These are phyloP conservation scores for Chrysanthemum seticuspe DNA, from an alignment of 129 eudicot species.

Conservation along the genomic window DNA sequence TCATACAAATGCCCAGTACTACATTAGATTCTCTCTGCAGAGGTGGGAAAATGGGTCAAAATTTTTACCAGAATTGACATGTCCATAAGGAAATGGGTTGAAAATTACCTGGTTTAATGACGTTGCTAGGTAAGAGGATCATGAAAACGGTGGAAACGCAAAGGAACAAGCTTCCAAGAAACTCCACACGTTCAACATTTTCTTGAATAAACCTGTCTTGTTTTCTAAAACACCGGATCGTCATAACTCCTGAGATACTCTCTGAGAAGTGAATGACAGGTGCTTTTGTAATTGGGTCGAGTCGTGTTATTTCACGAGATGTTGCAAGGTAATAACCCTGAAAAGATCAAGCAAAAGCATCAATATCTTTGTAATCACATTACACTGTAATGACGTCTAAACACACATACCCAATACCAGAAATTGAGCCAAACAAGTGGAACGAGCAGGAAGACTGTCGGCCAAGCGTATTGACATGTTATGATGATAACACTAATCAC, in stretches of 20 bases:
- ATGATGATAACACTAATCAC: conserved; percentile 52
- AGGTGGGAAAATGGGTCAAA: not conserved
- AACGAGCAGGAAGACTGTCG: conserved; percentile 48
- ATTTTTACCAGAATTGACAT: too few relatives aligned
- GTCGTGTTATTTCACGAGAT: conserved; percentile 69
- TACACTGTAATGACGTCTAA: too few relatives aligned
- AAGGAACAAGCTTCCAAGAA: conserved; percentile 1
- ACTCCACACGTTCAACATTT: not conserved
- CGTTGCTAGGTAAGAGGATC: not conserved
- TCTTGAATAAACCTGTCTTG: not conserved
- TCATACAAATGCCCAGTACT: not conserved
- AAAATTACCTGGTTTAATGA: not conserved
- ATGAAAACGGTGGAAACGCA: not conserved
- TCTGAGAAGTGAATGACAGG: conserved; percentile 71
- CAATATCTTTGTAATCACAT: not conserved
- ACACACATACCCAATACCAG: conserved; percentile 68
- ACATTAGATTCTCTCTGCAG: not conserved
- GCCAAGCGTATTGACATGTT: conserved; percentile 74
- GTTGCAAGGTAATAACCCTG: conserved; percentile 71
- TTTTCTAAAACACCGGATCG: not conserved
- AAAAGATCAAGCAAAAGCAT: not conserved
- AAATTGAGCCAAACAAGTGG: conserved; percentile 71
- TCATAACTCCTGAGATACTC: conserved; percentile 61
- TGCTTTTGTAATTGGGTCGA: conserved; percentile 70
- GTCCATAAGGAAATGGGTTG: not conserved